Conservation (phyloP, 2,329 filamentous ascomycete species). For the Alternaria infectoria region DNA sequence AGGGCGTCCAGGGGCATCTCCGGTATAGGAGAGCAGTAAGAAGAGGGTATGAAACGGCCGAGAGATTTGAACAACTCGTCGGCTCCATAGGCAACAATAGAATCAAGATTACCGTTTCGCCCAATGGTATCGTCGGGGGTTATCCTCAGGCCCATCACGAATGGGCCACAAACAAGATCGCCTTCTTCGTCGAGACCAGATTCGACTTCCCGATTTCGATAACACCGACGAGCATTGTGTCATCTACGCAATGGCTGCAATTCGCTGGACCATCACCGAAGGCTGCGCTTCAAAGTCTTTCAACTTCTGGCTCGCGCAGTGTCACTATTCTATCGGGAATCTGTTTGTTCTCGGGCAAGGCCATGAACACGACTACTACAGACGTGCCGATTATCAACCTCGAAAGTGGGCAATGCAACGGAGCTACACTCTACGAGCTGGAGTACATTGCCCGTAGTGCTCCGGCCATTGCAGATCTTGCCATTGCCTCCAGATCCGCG, state of each 20-base stretch:
- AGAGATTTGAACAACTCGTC: not conserved
- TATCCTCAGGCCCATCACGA: rapidly evolving
- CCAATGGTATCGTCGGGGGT: not conserved
- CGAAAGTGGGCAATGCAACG: not conserved
- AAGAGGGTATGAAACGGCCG: not conserved
- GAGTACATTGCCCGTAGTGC: not conserved
- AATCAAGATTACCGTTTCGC: not conserved
- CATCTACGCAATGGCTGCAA: not conserved
- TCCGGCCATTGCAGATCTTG: not conserved
- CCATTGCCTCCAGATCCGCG: not conserved
- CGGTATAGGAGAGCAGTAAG: not conserved
- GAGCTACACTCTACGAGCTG: not conserved
- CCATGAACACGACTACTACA: not conserved
- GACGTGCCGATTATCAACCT: not conserved
- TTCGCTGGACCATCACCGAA: not conserved
- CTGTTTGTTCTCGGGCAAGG: not conserved
- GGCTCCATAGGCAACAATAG: not conserved
- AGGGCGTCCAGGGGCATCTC: not conserved
- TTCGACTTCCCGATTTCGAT: not conserved
- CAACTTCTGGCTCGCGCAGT: not conserved
- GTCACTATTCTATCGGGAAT: not conserved
- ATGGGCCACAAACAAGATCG: not conserved
- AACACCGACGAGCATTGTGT: not conserved
- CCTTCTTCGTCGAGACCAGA: not conserved
- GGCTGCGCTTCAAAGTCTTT: not conserved